phyloP scores from a whole-genome alignment of 148 eudicot species.

The Suaeda aralocaspica region DNA sequence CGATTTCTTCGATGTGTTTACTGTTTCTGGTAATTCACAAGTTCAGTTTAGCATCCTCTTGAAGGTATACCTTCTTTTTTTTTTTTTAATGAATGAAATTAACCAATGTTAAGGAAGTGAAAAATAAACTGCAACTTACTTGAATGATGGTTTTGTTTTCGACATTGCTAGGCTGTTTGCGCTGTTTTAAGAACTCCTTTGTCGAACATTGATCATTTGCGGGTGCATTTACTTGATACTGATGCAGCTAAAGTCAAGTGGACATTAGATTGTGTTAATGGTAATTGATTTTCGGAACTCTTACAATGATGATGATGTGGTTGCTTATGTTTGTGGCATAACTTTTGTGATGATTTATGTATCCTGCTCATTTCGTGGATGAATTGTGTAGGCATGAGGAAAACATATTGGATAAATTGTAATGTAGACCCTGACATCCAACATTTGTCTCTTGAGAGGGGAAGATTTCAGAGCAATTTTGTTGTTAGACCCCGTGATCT shows the following conservation, averaged over 20 bases:
- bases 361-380: too few relatives aligned
- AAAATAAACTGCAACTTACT: background rate
- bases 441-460: slow-evolving; percentile 77
- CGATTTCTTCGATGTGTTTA: slow-evolving; percentile 67
- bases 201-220: slow-evolving; percentile 67
- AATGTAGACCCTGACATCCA: slow-evolving; percentile 91
- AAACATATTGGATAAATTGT: slow-evolving; percentile 87
- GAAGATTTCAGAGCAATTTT: slow-evolving; percentile 71
- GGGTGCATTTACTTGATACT: slow-evolving; percentile 47
- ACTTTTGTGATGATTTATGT: background rate
- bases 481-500: slow-evolving; percentile 97
- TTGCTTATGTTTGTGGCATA: background rate
- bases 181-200: slow-evolving; percentile 86
- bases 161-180: slow-evolving; percentile 63
- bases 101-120: too few relatives aligned
- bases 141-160: background rate
- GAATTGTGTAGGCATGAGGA: slow-evolving; percentile 62
- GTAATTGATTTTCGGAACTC: slow-evolving; percentile 23
- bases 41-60: slow-evolving; percentile 87
- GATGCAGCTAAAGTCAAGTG: slow-evolving; percentile 87
- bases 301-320: slow-evolving; percentile 1
- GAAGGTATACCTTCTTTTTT: slow-evolving; percentile 45
- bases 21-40: slow-evolving; percentile 40
- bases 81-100: too few relatives aligned
- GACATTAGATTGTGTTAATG: slow-evolving; percentile 74